Base-by-base conservation (phyloP, 805 yeast species). In the Hyphopichia homilentoma region DNA sequence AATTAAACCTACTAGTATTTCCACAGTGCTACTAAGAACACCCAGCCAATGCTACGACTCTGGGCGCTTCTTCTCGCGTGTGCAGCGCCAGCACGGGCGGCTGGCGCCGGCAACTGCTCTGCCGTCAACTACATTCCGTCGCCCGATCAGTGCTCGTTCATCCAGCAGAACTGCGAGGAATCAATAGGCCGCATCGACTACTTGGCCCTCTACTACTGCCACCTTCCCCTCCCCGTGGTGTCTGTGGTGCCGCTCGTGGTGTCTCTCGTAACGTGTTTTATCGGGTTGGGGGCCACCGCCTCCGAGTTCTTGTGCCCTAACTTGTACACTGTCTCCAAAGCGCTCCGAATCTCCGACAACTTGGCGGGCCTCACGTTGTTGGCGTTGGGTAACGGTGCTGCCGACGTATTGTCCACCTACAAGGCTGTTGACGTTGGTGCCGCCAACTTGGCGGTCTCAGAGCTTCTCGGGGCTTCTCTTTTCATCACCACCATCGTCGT, bases 311-410 rank as follows among this genome's bases (percentile, higher is more conserved):
- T 90, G 28, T 81, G 94, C 25, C 95, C 96, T 1, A 87, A 85
- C 41, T 57, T 89, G 18, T 73, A 79, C 28, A 67, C 77, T 13
- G 68, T 89, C 11, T 79, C 96, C 1, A 64, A 65, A 9, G 52
- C 71, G 11, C 57, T 87, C 7, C 70, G 76, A 6, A 57, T 90
- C 31, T 76, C 89, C 12, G 93, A 86, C 38, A 77, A 84, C 36
- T 59, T 89, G 13, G 79, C 93, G 8, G 97, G 97, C 0, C 70
- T 90, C 43, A 89, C 97, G 0, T 61, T 90, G 15, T 62, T 93
- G 32, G 95, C 97, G 0, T 69, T 90, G 39, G 97, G 97, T 0
- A 90, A 90, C 57, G 95, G 96, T 3, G 72, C 94, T 0, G 96
- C 97, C 0, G 98, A 90, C 54, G 77, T 90, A 3, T 73, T 88